Base-by-base conservation (phyloP, 75 land plant species). In the Pinus tabuliformis region DNA sequence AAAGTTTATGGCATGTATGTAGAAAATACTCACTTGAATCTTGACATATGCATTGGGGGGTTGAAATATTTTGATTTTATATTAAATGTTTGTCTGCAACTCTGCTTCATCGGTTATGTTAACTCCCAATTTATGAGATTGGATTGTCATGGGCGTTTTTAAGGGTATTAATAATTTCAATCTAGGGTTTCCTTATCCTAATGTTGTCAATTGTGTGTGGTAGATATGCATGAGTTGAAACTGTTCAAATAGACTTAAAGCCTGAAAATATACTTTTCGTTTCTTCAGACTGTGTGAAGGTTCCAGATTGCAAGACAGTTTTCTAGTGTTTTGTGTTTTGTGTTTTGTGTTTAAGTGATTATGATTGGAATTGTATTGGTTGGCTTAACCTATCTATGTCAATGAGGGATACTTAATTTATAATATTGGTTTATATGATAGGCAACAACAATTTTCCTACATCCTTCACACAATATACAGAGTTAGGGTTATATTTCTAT, bases 1-100 rank as follows among this genome's bases (percentile, higher is more conserved):
- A 91, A 89, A 95, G 81, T 87, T 88, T 85, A 90, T 93, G 57
- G 98, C 98, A 85, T 95, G 98, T 95, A 83, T 83, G 93, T 91
- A 77, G 74, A 30, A 30, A 30, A 30, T 30, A 30, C 30, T 62
- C 61, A 70, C 37, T 79, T 21, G 65, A 66, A 30, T 30, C 30
- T 30, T 72, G 30, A 18, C 17, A 21, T 21, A 42, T 72, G 21
- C 22, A 16, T 52, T 45, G 22, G 42, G 30, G 30, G n/a, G 30
- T 30, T 30, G 30, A 30, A 30, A 30, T 30, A 30, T 30, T 30
- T 30, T 30, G 0, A 30, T 30, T 30, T 30, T 30, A 30, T 30
- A 30, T 30, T 30, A 30, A 30, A 30, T 30, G 30, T 1, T 72
- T 39, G 4, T 5, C 5, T 39, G 5, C 5, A 3, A 5, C 5